Conservation (phyloP, 768 basidiomycete species). For the Xerocomus spinulosus region DNA sequence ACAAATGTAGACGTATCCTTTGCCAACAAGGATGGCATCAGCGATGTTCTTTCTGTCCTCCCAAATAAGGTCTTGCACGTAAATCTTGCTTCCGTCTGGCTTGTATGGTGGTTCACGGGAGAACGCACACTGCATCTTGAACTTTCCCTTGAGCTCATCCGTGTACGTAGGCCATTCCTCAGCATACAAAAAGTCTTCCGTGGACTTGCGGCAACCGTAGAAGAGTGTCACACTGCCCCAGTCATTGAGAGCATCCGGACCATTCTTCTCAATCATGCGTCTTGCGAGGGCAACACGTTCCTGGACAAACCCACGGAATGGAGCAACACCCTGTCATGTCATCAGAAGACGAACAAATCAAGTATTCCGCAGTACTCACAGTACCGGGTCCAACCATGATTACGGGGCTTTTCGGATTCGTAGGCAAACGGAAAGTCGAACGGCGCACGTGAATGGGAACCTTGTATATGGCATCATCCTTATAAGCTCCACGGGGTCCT, state of each 20-base stretch:
- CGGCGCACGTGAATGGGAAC: constrained; percentile 92
- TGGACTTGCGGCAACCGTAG: constrained; percentile 90
- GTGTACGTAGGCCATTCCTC: constrained; percentile 92
- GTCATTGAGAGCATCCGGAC: constrained; percentile 85
- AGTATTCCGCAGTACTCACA: constrained; percentile 45
- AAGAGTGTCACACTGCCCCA: constrained; percentile 95
- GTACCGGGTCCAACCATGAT: constrained; percentile 99
- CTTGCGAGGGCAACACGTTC: constrained; percentile 95
- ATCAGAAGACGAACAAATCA: constrained; percentile 3
- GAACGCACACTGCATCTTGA: constrained; percentile 84
- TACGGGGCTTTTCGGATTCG: constrained; percentile 96
- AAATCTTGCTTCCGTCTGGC: constrained; percentile 91
- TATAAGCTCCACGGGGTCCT: constrained; percentile 86
- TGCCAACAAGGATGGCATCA: constrained; percentile 85
- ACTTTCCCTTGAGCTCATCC: constrained; percentile 86
- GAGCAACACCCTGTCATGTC: constrained; percentile 81
- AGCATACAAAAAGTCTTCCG: constrained; percentile 89
- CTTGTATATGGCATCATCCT: constrained; percentile 65
- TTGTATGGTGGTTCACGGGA: constrained; percentile 85
- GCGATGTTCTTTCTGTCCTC: constrained; percentile 79
- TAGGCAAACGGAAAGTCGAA: constrained; percentile 95
- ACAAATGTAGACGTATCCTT: constrained; percentile 97
- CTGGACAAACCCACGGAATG: constrained; percentile 98
- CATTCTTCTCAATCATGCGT: constrained; percentile 93
- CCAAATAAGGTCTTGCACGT: constrained; percentile 97